A percentile compares a stretch with the other conserved stretches of the same genome.
Conservation (phyloP, 169 alveolate genomes). For the Eimeria mitis region DNA sequence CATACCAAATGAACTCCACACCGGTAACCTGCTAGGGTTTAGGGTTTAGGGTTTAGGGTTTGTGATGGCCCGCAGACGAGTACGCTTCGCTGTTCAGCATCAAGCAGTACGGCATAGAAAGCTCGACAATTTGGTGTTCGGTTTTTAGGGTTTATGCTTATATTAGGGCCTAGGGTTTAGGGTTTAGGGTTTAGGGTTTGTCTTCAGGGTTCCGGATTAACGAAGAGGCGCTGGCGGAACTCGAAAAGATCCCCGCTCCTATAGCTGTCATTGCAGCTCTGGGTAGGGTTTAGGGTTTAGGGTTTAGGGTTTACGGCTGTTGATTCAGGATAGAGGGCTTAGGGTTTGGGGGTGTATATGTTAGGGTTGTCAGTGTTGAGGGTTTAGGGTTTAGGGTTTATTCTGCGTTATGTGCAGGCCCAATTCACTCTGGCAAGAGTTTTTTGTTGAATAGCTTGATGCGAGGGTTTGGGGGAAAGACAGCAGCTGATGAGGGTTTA, state of each 20-base stretch:
- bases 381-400: slow-evolving; percentile 24
- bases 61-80: slow-evolving; percentile 30
- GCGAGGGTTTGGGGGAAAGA: neutral
- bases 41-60: slow-evolving; percentile 10
- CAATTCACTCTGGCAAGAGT: slow-evolving; percentile 89
- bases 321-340: neutral
- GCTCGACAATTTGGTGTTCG: neutral
- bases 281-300: slow-evolving; percentile 82
- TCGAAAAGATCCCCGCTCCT: slow-evolving; percentile 83
- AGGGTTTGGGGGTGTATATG: neutral
- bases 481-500: neutral
- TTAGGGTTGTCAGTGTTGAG: slow-evolving; percentile 40
- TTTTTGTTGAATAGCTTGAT: slow-evolving; percentile 83
- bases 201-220: slow-evolving; percentile 44
- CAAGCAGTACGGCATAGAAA: slow-evolving; percentile 9
- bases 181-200: slow-evolving; percentile 32
- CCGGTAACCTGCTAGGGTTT: slow-evolving; percentile 41
- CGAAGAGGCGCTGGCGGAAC: slow-evolving; percentile 66
- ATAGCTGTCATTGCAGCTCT: slow-evolving; percentile 89
- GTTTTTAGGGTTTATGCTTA: neutral
- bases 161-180: slow-evolving; percentile 15
- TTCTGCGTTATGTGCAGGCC: slow-evolving; percentile 85
- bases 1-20: slow-evolving; percentile 70
- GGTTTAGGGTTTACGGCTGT: neutral
- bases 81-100: slow-evolving; percentile 30